A percentile compares a stretch with the other conserved stretches of the same genome.
phyloP scores from a whole-genome alignment of 2,329 filamentous ascomycete genomes.

The Escovopsis sp. region DNA sequence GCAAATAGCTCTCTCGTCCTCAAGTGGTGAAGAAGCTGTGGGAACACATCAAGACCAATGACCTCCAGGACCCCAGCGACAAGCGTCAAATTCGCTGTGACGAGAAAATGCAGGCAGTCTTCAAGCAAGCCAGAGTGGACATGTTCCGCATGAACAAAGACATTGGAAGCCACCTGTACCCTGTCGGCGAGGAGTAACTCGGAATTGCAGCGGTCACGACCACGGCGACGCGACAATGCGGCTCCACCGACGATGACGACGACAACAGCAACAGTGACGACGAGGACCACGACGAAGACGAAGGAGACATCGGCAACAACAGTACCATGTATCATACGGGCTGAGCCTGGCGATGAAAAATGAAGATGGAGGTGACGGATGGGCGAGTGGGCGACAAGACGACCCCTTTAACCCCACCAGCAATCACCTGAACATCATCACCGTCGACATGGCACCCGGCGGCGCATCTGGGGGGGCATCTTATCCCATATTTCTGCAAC shows the following conservation, averaged over 20 bases:
- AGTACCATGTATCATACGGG: too few species aligned
- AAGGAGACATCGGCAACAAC: not conserved
- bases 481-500: slow-evolving; percentile 1
- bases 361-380: not conserved
- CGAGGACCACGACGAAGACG: not conserved
- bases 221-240: too few species aligned
- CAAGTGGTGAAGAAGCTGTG: slow-evolving; percentile 95
- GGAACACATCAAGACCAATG: slow-evolving; percentile 80
- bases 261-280: not conserved
- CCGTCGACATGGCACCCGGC: slow-evolving; percentile 5
- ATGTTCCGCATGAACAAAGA: slow-evolving; percentile 99
- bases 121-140: slow-evolving; percentile 80
- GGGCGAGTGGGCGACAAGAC: not conserved
- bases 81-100: slow-evolving; percentile 90
- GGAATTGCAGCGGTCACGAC: too few species aligned
- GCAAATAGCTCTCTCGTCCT: slow-evolving; percentile 64
- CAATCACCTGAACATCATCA: slow-evolving; percentile 1
- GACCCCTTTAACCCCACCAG: too few species aligned
- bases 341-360: too few species aligned
- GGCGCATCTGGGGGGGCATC: slow-evolving; percentile 5
- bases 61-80: slow-evolving; percentile 81
- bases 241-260: too few species aligned
- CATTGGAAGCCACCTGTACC: slow-evolving; percentile 77
- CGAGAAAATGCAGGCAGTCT: slow-evolving; percentile 78
- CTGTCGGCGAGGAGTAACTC: slow-evolving; percentile 52